Conservation (phyloP, 2,329 filamentous ascomycete species). For the Fusarium piperis region DNA sequence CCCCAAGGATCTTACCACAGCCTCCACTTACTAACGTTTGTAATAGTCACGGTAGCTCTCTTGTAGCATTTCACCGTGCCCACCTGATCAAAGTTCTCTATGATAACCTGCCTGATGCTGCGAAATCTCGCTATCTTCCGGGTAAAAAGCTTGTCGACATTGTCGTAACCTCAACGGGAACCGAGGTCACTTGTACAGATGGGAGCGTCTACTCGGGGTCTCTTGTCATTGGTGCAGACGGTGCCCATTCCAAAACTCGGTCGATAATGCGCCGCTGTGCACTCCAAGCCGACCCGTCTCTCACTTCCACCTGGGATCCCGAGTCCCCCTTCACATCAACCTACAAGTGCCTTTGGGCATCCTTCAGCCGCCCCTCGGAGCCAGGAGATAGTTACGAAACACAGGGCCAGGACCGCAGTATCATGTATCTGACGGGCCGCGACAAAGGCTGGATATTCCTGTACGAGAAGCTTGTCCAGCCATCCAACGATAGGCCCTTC, state of each 20-base stretch:
- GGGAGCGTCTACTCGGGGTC: not conserved
- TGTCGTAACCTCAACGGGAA: not conserved
- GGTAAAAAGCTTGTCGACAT: not conserved
- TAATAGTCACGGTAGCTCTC: not conserved
- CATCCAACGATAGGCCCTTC: conserved; percentile 15
- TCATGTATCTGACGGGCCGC: conserved; percentile 44
- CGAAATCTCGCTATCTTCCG: not conserved
- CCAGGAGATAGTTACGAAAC: conserved; percentile 43
- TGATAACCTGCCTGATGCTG: not conserved
- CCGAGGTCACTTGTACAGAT: not conserved
- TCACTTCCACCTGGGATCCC: not conserved
- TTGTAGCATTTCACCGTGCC: not conserved
- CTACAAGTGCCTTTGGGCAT: conserved; percentile 1
- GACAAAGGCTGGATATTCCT: conserved; percentile 47
- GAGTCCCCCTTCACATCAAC: not conserved
- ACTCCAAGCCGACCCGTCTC: not conserved
- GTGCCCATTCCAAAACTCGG: not conserved
- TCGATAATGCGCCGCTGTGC: not conserved
- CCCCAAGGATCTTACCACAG: not conserved
- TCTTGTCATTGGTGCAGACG: not conserved
- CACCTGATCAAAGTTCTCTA: not conserved
- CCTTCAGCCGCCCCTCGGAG: not conserved
- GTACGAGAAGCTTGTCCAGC: conserved; percentile 45
- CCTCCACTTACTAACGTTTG: not conserved
- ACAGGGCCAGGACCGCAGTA: conserved; percentile 36